phyloP scores from a whole-genome alignment of 495 filamentous ascomycete genomes.

The Stereocaulon alpinum region DNA sequence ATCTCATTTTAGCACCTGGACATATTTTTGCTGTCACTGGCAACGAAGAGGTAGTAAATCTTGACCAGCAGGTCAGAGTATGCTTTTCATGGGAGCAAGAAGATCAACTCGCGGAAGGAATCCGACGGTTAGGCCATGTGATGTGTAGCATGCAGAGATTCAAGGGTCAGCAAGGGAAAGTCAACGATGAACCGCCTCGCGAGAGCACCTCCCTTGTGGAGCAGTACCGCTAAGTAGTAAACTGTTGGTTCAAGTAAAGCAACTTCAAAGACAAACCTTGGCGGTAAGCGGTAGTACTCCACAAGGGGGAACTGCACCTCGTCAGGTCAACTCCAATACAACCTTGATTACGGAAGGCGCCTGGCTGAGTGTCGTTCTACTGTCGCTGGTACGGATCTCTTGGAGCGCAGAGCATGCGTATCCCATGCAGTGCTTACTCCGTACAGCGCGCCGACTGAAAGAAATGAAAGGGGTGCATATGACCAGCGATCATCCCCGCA shows the following conservation, averaged over 20 bases:
- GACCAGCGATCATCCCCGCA: not conserved
- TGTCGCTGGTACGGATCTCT: no score
- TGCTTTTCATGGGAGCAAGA: slow-evolving; percentile 71
- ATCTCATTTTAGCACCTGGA: slow-evolving; percentile 53
- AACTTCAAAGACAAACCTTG: no score
- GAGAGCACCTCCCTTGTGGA: not conserved
- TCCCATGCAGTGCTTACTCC: not conserved
- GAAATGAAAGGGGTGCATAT: not conserved
- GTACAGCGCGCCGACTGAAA: not conserved
- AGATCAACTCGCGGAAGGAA: slow-evolving; percentile 55
- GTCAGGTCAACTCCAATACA: no score
- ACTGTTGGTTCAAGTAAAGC: not conserved
- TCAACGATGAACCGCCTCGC: not conserved
- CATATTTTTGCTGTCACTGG: slow-evolving; percentile 56
- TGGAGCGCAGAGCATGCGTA: not conserved
- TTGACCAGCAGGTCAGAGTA: slow-evolving; percentile 48
- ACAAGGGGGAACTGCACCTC: no score
- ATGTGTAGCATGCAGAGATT: slow-evolving; percentile 17
- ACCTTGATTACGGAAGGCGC: no score
- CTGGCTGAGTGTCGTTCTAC: no score
- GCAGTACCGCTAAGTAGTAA: not conserved
- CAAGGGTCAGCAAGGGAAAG: slow-evolving; percentile 7
- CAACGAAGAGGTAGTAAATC: slow-evolving; percentile 39
- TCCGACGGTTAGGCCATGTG: slow-evolving; percentile 45
- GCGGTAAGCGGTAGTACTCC: no score